Base-by-base conservation (phyloP, 2,329 filamentous ascomycete genomes). In the Neocucurbitaria cava region DNA sequence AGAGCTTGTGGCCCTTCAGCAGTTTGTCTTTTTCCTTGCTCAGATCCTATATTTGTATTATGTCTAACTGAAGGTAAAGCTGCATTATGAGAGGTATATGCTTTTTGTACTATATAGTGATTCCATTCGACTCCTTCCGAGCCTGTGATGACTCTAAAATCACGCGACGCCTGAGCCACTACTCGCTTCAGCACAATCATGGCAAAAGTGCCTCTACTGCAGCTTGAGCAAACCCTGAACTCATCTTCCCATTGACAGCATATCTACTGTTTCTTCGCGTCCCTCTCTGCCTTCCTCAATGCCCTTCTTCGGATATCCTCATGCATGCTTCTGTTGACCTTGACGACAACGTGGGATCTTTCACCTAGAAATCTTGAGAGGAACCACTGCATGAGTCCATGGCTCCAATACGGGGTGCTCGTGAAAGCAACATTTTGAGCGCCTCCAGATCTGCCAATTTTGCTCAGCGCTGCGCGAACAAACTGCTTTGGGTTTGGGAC, bases 361-460 rank as follows among this genome's bases (percentile, higher is more conserved):
- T 85, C 77, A 0, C 87, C 87, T 33, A 84, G 75, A 46, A 89
- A 80, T 28, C 81, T 83, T 51, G 82, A 82, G 49, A 97, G 81
- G 52, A 86, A 85, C 89, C 91, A 97, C 61, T 94, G 88, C 87
- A 97, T 90, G 49, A 96, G 73, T 0, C 89, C 91, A 77, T 99
- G 95, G 62, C 85, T 90, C 93, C 93, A 98, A 81, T 89, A 97
- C 0, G 95, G 96, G 2, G 92, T 96, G 69, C 91, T 94, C 31
- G 91, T 96, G 77, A 89, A 89, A 5, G 89, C 87, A 52, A 92
- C 89, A 11, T 85, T 85, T 72, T 96, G 91, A 65, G 90, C 91
- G 45, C 89, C 87, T 56, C 91, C 90, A 51, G 85, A 86, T 43
- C 87, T 79, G 9, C 94, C 94, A 68, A 99, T 84, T 82, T 95